These are phyloP conservation scores for Akebia trifoliata DNA, from an alignment of 164 flowering plant genomes.

Conservation along the genomic window DNA sequence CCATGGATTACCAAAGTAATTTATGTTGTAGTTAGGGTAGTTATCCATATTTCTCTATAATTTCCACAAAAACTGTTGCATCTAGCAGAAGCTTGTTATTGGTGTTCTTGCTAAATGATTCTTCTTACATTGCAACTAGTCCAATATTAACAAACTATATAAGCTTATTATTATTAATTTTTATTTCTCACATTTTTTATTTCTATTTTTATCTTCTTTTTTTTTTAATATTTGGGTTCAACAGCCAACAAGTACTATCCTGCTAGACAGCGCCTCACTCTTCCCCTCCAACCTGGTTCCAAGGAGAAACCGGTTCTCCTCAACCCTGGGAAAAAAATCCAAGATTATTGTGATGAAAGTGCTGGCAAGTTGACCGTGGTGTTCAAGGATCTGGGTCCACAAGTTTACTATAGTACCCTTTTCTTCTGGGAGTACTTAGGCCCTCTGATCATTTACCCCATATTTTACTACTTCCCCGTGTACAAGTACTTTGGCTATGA, in stretches of 20 bases:
- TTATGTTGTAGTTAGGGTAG: too few species aligned
- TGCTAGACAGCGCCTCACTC: constrained; percentile 86
- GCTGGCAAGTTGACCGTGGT: constrained; percentile 53
- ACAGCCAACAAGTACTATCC: constrained; percentile 89
- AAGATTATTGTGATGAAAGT: constrained; percentile 61
- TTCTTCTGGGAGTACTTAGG: constrained; percentile 94
- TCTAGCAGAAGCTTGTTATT: not conserved
- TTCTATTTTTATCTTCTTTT: not conserved
- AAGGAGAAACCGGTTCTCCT: constrained; percentile 75
- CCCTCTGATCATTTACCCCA: constrained; percentile 75
- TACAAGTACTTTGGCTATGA: constrained; percentile 73
- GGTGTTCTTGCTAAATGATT: not conserved
- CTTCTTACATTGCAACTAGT: not conserved
- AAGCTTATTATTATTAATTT: not conserved
- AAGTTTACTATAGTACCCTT: constrained; percentile 83
- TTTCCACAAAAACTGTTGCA: not conserved
- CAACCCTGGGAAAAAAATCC: constrained; percentile 49
- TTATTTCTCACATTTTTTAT: not conserved
- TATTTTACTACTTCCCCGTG: constrained; percentile 77
- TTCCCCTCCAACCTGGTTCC: constrained; percentile 67
- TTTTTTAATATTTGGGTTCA: constrained; percentile 11
- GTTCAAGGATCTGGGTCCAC: constrained; percentile 92
- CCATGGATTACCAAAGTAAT: too few species aligned
- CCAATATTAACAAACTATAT: too few species aligned
- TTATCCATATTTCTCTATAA: too few species aligned